Conservation (phyloP, 306 rosid species). For the Erythrophleum fordii region DNA sequence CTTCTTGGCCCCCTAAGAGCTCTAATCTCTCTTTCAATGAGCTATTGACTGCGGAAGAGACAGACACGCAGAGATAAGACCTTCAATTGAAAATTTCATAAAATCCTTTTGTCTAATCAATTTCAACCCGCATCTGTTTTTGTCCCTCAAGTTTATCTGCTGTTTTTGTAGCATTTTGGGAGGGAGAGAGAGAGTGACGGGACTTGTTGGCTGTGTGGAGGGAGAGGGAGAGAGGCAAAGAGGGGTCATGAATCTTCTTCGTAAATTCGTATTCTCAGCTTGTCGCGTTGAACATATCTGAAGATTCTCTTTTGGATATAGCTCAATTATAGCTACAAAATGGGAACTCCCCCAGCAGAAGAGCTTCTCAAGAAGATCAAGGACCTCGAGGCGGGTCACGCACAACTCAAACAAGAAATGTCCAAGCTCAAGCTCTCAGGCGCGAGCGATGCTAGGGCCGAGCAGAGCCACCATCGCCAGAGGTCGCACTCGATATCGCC, state of each 20-base stretch:
- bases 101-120: slow-evolving; percentile 40
- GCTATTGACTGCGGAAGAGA: slow-evolving; percentile 43
- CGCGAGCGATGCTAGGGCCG: slow-evolving; percentile 40
- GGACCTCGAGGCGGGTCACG: slow-evolving; percentile 88
- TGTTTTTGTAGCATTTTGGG: slow-evolving; percentile 1
- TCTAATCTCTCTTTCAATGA: slow-evolving; percentile 31
- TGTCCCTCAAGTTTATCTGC: slow-evolving; percentile 22
- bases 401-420: slow-evolving; percentile 81
- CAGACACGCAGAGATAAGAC: slow-evolving; percentile 33
- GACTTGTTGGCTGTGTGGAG: too few species aligned
- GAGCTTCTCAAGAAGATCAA: slow-evolving; percentile 88
- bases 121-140: slow-evolving; percentile 38
- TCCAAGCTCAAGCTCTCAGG: slow-evolving; percentile 61
- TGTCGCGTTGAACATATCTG: slow-evolving; percentile 24
- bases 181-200: slow-evolving; percentile 1
- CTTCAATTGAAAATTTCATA: slow-evolving; percentile 27
- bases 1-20: slow-evolving; percentile 35
- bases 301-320: slow-evolving; percentile 14
- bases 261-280: slow-evolving; percentile 17
- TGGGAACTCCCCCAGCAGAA: slow-evolving; percentile 73
- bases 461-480: slow-evolving; percentile 64
- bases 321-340: slow-evolving; percentile 32
- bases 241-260: slow-evolving; percentile 34
- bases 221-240: background rate
- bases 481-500: slow-evolving; percentile 96